Conservation (phyloP, 2,329 filamentous ascomycete genomes). For the Colletotrichum cereale region DNA sequence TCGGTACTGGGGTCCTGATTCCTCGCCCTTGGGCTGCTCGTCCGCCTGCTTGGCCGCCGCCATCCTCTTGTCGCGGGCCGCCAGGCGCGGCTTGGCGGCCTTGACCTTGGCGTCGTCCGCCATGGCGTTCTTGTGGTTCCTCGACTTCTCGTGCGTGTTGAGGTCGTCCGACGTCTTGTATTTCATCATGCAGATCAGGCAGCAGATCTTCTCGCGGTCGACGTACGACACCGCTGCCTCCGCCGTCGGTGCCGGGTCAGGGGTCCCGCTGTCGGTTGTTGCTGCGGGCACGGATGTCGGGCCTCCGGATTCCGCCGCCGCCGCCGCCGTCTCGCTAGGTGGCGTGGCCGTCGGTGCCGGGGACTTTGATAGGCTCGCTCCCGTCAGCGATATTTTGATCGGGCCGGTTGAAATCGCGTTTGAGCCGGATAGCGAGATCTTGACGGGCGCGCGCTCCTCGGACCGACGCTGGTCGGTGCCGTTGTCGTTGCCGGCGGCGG, state of each 20-base stretch:
- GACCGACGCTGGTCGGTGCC: constrained; percentile 5
- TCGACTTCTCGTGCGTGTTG: constrained; percentile 57
- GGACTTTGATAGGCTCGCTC: constrained; percentile 18
- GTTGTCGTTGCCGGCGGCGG: constrained; percentile 4
- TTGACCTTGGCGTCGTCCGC: constrained; percentile 61
- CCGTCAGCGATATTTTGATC: constrained; percentile 50
- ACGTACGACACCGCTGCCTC: constrained; percentile 62
- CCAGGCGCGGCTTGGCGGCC: constrained; percentile 56
- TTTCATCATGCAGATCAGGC: constrained; percentile 60
- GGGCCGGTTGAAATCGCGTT: constrained; percentile 34
- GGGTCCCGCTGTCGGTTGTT: background rate
- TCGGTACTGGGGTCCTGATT: constrained; percentile 61
- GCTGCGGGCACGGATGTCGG: constrained; percentile 28
- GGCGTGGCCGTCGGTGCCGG: constrained; percentile 9
- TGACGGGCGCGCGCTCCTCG: constrained; percentile 40
- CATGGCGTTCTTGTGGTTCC: constrained; percentile 56
- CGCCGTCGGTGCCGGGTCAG: constrained; percentile 32
- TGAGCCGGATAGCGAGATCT: constrained; percentile 40
- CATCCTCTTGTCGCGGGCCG: constrained; percentile 51
- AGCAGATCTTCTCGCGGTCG: constrained; percentile 64
- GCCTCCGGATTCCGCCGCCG: constrained; percentile 42
- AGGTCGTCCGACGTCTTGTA: constrained; percentile 59
- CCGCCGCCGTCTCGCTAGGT: constrained; percentile 29
- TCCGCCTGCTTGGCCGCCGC: constrained; percentile 47
- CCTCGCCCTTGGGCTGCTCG: constrained; percentile 40